Evolutionary conservation across 78 protist species (phyloP).

Genomic region (Ministeria vibrans): DNA sequence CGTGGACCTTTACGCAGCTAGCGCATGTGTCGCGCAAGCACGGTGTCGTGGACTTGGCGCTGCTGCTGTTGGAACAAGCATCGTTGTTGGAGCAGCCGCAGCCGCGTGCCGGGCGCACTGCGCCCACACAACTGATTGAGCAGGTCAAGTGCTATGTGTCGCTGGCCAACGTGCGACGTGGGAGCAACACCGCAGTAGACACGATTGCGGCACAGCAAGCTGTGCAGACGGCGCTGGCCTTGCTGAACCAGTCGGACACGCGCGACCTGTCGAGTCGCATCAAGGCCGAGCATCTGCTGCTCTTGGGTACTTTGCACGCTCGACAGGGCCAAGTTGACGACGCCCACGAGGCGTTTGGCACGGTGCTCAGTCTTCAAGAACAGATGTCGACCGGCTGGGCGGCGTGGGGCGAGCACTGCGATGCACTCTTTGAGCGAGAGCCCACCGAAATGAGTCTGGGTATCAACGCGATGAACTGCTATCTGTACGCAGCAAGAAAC

Average conservation of each 20-base stretch:
- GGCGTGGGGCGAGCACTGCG: slow-evolving; percentile 63
- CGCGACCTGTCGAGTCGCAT: background rate
- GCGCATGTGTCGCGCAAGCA: slow-evolving; percentile 57
- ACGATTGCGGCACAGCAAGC: too few relatives aligned
- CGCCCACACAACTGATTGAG: too few relatives aligned
- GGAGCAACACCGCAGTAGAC: background rate
- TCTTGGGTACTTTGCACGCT: slow-evolving; percentile 20
- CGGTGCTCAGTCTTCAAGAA: slow-evolving; percentile 30
- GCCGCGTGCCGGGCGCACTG: too few relatives aligned
- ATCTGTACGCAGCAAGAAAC: background rate
- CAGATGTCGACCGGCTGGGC: slow-evolving; percentile 46
- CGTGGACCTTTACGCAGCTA: slow-evolving; percentile 56
- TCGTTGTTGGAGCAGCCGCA: too few relatives aligned
- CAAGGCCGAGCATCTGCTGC: background rate
- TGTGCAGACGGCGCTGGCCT: background rate
- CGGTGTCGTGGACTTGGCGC: slow-evolving; percentile 43
- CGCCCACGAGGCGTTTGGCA: slow-evolving; percentile 41
- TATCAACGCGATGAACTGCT: slow-evolving; percentile 35
- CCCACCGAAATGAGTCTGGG: slow-evolving; percentile 31
- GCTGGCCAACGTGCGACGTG: background rate
- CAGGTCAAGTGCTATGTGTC: slow-evolving; percentile 39
- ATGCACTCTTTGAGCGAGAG: slow-evolving; percentile 18
- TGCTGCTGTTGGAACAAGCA: slow-evolving; percentile 14
- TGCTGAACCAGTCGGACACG: background rate
- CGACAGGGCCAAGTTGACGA: slow-evolving; percentile 31